Conservation (phyloP, 192 early-diverging fungal genomes). For the Jimgerdemannia flammicorona region DNA sequence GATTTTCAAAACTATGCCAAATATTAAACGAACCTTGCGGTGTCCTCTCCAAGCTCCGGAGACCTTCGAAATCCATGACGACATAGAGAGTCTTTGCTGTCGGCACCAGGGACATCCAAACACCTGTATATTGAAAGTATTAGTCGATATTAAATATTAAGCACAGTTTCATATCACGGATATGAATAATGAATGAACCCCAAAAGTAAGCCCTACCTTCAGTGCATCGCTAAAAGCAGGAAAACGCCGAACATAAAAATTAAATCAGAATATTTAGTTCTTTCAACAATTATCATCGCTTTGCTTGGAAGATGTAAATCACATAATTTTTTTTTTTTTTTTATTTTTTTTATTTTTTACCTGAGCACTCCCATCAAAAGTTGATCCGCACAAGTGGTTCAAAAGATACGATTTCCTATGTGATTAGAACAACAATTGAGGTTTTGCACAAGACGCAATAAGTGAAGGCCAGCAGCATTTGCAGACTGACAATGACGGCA, state of each 20-base stretch:
- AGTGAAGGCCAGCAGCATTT: too few relatives aligned
- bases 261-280: not conserved
- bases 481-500: too few relatives aligned
- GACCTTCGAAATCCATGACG: slow-evolving; percentile 25
- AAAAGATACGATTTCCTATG: slow-evolving; percentile 17
- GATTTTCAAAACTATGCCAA: not conserved
- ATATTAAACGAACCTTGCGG: slow-evolving; percentile 11
- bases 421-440: not conserved
- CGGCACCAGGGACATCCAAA: not conserved
- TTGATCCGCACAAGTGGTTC: slow-evolving; percentile 12
- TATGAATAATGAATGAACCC: not conserved
- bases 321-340: not conserved
- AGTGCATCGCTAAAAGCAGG: slow-evolving; percentile 15
- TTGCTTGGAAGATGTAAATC: not conserved
- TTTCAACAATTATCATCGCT: not conserved
- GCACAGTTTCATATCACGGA: too few relatives aligned
- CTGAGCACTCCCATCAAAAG: slow-evolving; percentile 17
- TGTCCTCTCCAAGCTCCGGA: slow-evolving; percentile 17
- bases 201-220: slow-evolving; percentile 3
- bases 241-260: not conserved
- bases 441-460: too few relatives aligned
- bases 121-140: not conserved
- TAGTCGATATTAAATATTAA: too few relatives aligned
- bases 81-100: slow-evolving; percentile 17
- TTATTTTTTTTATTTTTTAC: too few relatives aligned